Percentiles rank a stretch among this genome's conserved stretches.
These are phyloP conservation scores for Moesziomyces globuligerus DNA, from an alignment of 1,284 basidiomycete species.

Conservation along the genomic window DNA sequence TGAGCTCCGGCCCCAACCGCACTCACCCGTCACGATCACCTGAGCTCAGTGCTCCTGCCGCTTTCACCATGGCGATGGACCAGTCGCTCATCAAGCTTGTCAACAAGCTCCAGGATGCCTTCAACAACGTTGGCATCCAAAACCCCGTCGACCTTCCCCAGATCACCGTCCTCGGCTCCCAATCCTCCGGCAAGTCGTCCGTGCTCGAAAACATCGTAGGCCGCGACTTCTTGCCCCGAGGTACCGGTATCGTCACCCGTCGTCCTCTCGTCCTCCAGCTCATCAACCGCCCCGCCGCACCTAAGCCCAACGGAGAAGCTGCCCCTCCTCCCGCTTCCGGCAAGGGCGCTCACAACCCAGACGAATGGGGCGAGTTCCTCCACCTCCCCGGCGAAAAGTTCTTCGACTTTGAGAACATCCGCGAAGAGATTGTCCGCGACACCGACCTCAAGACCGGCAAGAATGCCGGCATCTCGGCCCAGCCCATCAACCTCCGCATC, in stretches of 20 bases:
- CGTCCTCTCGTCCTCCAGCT: constrained; percentile 94
- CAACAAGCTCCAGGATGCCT: constrained; percentile 83
- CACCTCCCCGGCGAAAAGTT: constrained; percentile 95
- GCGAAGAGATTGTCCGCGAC: constrained; percentile 97
- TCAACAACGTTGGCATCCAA: constrained; percentile 69
- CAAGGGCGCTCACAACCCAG: constrained; percentile 33
- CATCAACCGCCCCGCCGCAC: constrained; percentile 75
- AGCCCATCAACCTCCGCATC: constrained; percentile 93
- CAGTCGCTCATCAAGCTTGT: constrained; percentile 90
- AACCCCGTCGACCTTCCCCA: constrained; percentile 71
- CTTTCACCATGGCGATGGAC: constrained; percentile 58
- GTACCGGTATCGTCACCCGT: constrained; percentile 92
- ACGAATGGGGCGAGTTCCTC: constrained; percentile 96
- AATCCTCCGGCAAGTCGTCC: constrained; percentile 72
- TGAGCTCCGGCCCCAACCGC: too few species aligned
- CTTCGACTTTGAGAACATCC: constrained; percentile 91
- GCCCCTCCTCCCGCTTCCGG: constrained; percentile 9
- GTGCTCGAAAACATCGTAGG: constrained; percentile 78
- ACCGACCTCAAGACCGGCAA: constrained; percentile 97
- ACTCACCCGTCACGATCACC: neutral
- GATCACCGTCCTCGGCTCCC: constrained; percentile 70
- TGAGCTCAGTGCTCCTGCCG: neutral
- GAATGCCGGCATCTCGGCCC: constrained; percentile 96
- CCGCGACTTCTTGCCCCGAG: constrained; percentile 89
- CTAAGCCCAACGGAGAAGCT: constrained; percentile 30